phyloP scores from a whole-genome alignment of 768 basidiomycete species.

The Calvatia gigantea region DNA sequence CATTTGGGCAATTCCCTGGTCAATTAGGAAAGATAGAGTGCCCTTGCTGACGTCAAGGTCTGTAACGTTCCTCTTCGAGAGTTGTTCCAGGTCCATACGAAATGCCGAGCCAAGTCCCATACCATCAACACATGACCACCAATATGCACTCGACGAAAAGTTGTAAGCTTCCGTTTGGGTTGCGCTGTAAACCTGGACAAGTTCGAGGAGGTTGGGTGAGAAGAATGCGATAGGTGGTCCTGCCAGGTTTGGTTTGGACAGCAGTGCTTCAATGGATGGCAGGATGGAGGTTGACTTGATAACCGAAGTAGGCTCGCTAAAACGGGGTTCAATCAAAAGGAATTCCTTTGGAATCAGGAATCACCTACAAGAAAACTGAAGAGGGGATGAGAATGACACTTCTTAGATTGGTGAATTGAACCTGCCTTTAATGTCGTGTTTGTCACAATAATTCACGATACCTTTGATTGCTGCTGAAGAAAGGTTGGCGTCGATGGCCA shows the following conservation, averaged over 20 bases:
- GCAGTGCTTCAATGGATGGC: constrained; percentile 47
- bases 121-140: constrained; percentile 66
- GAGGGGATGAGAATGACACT: constrained; percentile 10
- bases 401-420: constrained; percentile 5
- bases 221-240: constrained; percentile 60
- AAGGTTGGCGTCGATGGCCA: constrained; percentile 79
- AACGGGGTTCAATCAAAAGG: constrained; percentile 13
- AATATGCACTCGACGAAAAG: constrained; percentile 48
- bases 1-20: constrained; percentile 75
- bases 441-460: constrained; percentile 49
- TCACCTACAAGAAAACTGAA: constrained; percentile 72
- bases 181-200: constrained; percentile 54
- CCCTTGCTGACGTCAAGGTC: constrained; percentile 36
- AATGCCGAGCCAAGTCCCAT: constrained; percentile 67
- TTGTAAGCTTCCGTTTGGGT: constrained; percentile 41
- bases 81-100: constrained; percentile 59
- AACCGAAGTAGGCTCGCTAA: constrained; percentile 93
- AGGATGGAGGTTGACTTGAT: constrained; percentile 73
- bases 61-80: constrained; percentile 44
- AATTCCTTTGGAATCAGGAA: neutral
- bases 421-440: constrained; percentile 52
- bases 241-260: constrained; percentile 19
- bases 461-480: constrained; percentile 46
- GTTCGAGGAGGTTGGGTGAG: constrained; percentile 85
- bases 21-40: constrained; percentile 59